A percentile compares a stretch with the other conserved stretches of the same genome.
These are phyloP conservation scores for Diaporthe sp. DNA, from an alignment of 2,329 filamentous ascomycete genomes.

Conservation along the genomic window DNA sequence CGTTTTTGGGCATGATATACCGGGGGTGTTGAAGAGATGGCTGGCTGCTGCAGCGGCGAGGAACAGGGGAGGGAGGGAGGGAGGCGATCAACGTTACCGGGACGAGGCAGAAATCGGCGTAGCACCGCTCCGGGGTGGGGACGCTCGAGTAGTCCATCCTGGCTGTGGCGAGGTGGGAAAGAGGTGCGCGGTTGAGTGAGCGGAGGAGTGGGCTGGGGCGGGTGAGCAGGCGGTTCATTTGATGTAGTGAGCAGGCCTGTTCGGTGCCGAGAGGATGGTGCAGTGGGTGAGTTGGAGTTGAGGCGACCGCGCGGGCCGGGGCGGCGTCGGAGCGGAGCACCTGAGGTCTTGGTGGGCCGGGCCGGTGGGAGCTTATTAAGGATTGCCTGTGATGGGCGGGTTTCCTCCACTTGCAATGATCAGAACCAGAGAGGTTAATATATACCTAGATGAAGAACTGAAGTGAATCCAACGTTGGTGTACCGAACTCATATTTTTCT, in stretches of 20 bases:
- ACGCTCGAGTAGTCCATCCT: slow-evolving; percentile 63
- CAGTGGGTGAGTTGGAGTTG: not conserved
- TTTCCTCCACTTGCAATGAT: not conserved
- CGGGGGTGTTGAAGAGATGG: not conserved
- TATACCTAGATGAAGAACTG: not conserved
- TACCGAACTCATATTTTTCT: not conserved
- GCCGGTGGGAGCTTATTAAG: not conserved
- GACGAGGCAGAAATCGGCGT: slow-evolving; percentile 92
- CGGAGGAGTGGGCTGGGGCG: not conserved
- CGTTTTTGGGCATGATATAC: not conserved
- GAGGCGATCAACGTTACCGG: slow-evolving; percentile 68
- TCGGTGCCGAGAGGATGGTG: too few species aligned
- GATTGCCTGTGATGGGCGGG: not conserved
- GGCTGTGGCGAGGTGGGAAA: not conserved
- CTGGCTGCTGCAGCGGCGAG: not conserved
- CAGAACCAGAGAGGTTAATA: not conserved
- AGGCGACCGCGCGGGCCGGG: not conserved
- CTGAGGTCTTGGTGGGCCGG: slow-evolving; percentile 8
- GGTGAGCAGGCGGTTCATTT: not conserved
- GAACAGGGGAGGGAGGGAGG: not conserved
- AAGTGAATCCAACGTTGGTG: not conserved
- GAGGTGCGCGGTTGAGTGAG: not conserved
- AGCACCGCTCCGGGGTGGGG: slow-evolving; percentile 80
- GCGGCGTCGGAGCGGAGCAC: slow-evolving; percentile 16
- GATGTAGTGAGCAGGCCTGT: not conserved